These are phyloP conservation scores for Ganoderma boninense DNA, from an alignment of 1,284 basidiomycete species.

Conservation along the genomic window DNA sequence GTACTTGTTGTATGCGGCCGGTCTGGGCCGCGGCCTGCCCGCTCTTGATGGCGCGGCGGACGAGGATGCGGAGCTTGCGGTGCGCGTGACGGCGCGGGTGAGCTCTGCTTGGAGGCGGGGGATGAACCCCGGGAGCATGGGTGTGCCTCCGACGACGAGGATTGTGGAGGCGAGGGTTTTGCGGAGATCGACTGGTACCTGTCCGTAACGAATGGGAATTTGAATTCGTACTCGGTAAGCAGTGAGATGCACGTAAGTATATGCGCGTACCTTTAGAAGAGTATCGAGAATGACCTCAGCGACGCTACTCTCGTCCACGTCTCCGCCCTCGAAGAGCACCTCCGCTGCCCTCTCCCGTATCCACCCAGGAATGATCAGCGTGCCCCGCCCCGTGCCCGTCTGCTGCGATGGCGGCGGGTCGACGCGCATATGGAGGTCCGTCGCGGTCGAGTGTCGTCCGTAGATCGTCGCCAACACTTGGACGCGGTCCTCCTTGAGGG, in stretches of 20 bases:
- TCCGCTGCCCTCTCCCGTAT: conserved; percentile 91
- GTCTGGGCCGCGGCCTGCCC: conserved; percentile 49
- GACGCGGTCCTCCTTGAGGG: conserved; percentile 58
- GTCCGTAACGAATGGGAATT: conserved; percentile 1
- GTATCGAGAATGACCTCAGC: conserved; percentile 83
- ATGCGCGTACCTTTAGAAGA: conserved; percentile 72
- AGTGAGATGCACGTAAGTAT: neutral
- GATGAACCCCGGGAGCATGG: conserved; percentile 93
- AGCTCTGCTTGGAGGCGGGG: conserved; percentile 85
- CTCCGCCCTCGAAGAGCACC: conserved; percentile 89
- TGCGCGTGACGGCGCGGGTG: conserved; percentile 60
- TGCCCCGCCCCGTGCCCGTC: conserved; percentile 76
- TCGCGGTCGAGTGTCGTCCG: conserved; percentile 76
- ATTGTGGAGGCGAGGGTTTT: conserved; percentile 83
- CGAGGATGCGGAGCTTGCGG: conserved; percentile 44
- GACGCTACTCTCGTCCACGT: conserved; percentile 84
- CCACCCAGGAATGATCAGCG: conserved; percentile 93
- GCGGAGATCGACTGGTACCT: conserved; percentile 92
- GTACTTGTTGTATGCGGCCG: conserved; percentile 75
- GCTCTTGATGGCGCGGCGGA: conserved; percentile 42
- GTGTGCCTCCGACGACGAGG: conserved; percentile 88
- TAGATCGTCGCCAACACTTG: conserved; percentile 76
- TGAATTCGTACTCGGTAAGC: neutral
- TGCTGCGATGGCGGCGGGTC: conserved; percentile 70
- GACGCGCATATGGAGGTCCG: conserved; percentile 72